Conservation (phyloP, 192 early-diverging fungal species). For the Backusella sp. region DNA sequence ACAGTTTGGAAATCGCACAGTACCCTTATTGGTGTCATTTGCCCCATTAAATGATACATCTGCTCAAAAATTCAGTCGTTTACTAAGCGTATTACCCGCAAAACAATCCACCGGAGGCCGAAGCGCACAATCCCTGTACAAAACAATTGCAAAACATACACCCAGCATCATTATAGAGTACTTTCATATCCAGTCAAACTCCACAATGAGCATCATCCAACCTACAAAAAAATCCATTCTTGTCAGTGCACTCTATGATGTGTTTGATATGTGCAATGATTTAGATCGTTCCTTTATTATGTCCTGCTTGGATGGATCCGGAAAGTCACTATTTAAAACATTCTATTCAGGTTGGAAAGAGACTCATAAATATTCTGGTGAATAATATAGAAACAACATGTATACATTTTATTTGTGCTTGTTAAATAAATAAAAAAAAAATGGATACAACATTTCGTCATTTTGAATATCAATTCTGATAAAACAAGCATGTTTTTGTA, state of each 20-base stretch:
- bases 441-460: no score
- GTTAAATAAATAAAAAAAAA: no score
- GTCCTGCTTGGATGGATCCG: constrained; percentile 54
- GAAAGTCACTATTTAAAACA: constrained; percentile 49
- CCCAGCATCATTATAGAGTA: constrained; percentile 55
- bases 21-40: constrained; percentile 32
- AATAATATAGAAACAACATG: constrained; percentile 31
- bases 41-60: constrained; percentile 33
- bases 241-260: constrained; percentile 52
- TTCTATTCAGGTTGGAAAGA: constrained; percentile 50
- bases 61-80: constrained; percentile 20
- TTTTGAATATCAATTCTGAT: no score
- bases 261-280: constrained; percentile 66
- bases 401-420: not conserved
- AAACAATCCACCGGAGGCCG: constrained; percentile 12
- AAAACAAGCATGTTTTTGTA: no score
- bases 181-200: constrained; percentile 54
- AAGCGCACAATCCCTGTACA: constrained; percentile 8
- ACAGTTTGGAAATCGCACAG: constrained; percentile 5
- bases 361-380: constrained; percentile 56
- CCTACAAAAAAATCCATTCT: constrained; percentile 45
- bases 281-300: constrained; percentile 65
- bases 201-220: constrained; percentile 42
- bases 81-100: constrained; percentile 8
- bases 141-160: constrained; percentile 47